Evolutionary conservation across 495 filamentous ascomycete genomes (phyloP).

Genomic region (Cladorrhinum samala): DNA sequence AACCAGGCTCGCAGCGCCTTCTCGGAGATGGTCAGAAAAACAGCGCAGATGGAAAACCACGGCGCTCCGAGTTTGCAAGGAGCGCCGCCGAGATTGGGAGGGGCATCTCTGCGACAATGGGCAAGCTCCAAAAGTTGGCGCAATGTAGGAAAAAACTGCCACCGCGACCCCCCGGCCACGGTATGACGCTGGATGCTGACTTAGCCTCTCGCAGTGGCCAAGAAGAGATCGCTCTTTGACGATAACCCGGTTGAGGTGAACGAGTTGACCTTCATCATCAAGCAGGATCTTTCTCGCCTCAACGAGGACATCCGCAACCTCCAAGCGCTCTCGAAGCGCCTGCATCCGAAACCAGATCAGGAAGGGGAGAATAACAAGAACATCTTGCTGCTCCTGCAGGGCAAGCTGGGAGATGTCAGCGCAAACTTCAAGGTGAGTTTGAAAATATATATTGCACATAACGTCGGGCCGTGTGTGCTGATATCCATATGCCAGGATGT

Average conservation of each 20-base stretch:
- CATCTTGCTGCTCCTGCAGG: slow-evolving; percentile 86
- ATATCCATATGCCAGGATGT: slow-evolving; percentile 54
- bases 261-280: slow-evolving; percentile 73
- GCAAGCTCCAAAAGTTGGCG: slow-evolving; percentile 85
- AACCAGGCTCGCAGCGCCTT: slow-evolving; percentile 69
- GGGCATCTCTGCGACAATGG: slow-evolving; percentile 86
- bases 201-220: slow-evolving; percentile 64
- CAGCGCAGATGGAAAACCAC: slow-evolving; percentile 51
- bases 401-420: slow-evolving; percentile 88
- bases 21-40: slow-evolving; percentile 68
- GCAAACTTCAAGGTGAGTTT: slow-evolving; percentile 76
- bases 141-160: slow-evolving; percentile 64
- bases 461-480: neutral
- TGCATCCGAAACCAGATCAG: slow-evolving; percentile 75
- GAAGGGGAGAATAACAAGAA: slow-evolving; percentile 98
- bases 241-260: slow-evolving; percentile 95
- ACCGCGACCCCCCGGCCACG: neutral
- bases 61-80: slow-evolving; percentile 75
- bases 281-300: slow-evolving; percentile 87
- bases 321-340: slow-evolving; percentile 58
- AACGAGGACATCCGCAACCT: slow-evolving; percentile 80
- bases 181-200: slow-evolving; percentile 10
- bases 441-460: neutral
- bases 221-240: slow-evolving; percentile 94
- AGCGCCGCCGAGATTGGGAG: slow-evolving; percentile 84